These are phyloP conservation scores for Rhizopogon parksii DNA, from an alignment of 1,284 basidiomycete genomes.

Conservation along the genomic window DNA sequence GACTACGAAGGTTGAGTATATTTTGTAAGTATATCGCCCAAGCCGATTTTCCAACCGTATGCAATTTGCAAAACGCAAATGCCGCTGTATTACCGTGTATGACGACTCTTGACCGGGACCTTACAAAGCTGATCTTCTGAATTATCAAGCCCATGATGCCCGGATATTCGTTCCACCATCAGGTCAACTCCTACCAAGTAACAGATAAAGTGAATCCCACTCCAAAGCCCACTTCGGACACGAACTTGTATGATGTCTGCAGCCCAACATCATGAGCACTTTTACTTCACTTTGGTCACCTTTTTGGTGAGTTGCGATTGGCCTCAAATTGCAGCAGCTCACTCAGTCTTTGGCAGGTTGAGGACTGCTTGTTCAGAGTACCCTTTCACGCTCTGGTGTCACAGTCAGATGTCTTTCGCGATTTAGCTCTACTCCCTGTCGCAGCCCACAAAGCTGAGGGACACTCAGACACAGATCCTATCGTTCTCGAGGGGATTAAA, in stretches of 20 bases:
- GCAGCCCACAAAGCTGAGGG: conserved; percentile 15
- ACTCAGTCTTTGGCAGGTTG: conserved; percentile 12
- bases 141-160: not conserved
- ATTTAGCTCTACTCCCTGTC: conserved; percentile 20
- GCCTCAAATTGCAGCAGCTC: not conserved
- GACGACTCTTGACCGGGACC: too few relatives aligned
- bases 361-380: conserved; percentile 18
- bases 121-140: not conserved
- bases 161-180: too few relatives aligned
- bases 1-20: not conserved
- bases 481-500: conserved; percentile 15
- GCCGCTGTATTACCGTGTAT: not conserved
- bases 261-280: not conserved
- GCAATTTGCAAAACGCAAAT: not conserved
- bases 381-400: conserved; percentile 15
- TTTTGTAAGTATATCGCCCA: not conserved
- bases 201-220: not conserved
- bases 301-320: not conserved
- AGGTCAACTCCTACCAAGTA: too few relatives aligned
- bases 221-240: not conserved
- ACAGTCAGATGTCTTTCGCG: conserved; percentile 17
- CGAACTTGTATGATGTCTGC: not conserved
- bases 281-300: conserved; percentile 11
- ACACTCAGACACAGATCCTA: conserved; percentile 10
- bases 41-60: not conserved